Evolutionary conservation across 83 land plant species (phyloP), one percentile per base, ranked within the genome.

Genomic region (Picea abies): DNA sequence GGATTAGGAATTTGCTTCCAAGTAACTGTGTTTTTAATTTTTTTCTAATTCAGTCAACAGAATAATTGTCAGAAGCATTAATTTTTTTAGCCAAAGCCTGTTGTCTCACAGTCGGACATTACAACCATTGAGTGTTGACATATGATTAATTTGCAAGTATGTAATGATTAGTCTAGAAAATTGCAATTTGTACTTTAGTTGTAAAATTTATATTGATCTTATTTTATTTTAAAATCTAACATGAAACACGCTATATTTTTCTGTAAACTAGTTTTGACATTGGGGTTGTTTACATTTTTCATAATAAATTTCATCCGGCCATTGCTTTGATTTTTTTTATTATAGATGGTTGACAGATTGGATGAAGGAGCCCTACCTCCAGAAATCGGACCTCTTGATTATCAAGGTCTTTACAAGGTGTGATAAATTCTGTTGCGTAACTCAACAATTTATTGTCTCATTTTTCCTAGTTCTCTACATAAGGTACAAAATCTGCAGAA

Each of bases 301-400:
- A 10, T 52, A 52, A 52, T 11, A 52, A 52, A 52, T 52, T 11
- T 52, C 14, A 52, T 52, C 56, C 10, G 11, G 56, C 60, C 25
- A 20, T 47, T 72, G 52, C 41, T 60, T 23, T 60, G 5, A 65
- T 12, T 63, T 62, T 78, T 86, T 56, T 32, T 60, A 0, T n/a
- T 88, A 68, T 89, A 97, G 99, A 89, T 97, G 96, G 99, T 97
- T 60, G 98, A 97, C 81, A 90, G 91, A 81, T 91, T 97, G 84
- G 99, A 97, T 85, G 97, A 92, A 82, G 99, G 99, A 72, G 91
- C 89, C 35, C 78, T 97, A 69, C 85, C 95, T 17, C 85, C 94
- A 80, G 92, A 90, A 67, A 83, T 93, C 79, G 93, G 92, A 52
- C 96, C 96, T 47, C 84, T 94, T 70, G 98, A 97, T 84, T 97